A percentile compares a stretch with the other conserved stretches of the same genome.
phyloP scores from a whole-genome alignment of 129 eudicot genomes.

The Escallonia herrerae region DNA sequence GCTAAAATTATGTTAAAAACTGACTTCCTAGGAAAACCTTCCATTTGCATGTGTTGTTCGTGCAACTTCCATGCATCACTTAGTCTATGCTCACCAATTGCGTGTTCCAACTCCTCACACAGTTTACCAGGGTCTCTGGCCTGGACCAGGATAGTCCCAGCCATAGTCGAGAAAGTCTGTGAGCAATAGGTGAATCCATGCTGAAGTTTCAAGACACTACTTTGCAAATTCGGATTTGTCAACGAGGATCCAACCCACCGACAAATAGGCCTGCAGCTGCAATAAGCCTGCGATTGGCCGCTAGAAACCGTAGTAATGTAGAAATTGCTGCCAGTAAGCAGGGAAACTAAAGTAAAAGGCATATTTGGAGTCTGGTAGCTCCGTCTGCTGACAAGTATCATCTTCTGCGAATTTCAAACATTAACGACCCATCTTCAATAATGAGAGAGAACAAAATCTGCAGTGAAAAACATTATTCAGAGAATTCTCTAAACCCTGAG shows the following conservation, averaged over 20 bases:
- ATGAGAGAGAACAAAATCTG: constrained; percentile 3
- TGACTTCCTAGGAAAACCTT: constrained; percentile 81
- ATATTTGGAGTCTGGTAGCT: constrained; percentile 8
- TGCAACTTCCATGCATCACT: constrained; percentile 68
- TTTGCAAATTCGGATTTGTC: not conserved
- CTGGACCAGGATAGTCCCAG: constrained; percentile 65
- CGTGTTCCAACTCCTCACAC: constrained; percentile 49
- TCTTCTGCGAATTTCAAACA: not conserved
- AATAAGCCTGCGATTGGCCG: constrained; percentile 11
- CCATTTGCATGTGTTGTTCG: constrained; percentile 78
- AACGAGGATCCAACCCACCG: not conserved
- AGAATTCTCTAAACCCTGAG: not conserved
- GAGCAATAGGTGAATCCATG: constrained; percentile 7
- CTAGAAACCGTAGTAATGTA: constrained; percentile 8
- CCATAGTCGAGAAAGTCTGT: constrained; percentile 40
- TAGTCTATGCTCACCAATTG: constrained; percentile 48
- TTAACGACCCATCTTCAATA: constrained; percentile 4
- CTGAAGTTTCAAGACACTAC: not conserved
- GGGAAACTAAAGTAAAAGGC: constrained; percentile 11
- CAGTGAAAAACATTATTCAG: constrained; percentile 5
- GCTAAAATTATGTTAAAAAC: constrained; percentile 48
- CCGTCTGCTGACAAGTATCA: constrained; percentile 16
- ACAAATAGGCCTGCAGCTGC: constrained; percentile 6
- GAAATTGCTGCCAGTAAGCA: constrained; percentile 7
- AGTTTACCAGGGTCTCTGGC: constrained; percentile 73